phyloP scores from a whole-genome alignment of 345 rosid genomes.

The Angophora floribunda region DNA sequence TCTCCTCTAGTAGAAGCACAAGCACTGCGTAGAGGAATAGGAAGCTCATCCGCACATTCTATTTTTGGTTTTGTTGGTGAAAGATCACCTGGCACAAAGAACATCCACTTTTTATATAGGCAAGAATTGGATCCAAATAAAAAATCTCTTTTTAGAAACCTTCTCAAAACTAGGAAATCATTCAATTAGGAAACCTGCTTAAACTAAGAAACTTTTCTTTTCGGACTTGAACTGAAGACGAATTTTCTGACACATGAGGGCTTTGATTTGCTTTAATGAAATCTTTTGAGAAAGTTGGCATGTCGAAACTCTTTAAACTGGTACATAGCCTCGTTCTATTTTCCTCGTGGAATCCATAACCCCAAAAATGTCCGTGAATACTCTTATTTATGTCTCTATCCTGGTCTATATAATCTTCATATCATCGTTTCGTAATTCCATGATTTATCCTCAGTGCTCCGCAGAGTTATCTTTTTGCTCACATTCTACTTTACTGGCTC shows the following conservation, averaged over 20 bases:
- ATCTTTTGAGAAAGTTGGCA: too few relatives aligned
- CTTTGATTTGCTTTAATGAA: too few relatives aligned
- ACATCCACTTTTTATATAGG: too few relatives aligned
- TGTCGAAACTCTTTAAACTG: too few relatives aligned
- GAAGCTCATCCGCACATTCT: conserved; percentile 39
- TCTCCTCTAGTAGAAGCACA: conserved; percentile 64
- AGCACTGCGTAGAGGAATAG: conserved; percentile 50
- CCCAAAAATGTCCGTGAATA: neutral
- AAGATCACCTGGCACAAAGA: conserved; percentile 45
- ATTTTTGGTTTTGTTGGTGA: conserved; percentile 4
- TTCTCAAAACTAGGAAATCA: too few relatives aligned
- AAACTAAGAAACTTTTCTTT: too few relatives aligned
- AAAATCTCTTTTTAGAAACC: too few relatives aligned
- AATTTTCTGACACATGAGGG: too few relatives aligned
- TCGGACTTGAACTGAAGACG: too few relatives aligned
- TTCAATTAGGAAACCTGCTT: too few relatives aligned
- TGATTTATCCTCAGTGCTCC: neutral
- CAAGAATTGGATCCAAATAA: too few relatives aligned
- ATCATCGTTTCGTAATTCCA: neutral
- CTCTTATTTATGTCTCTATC: neutral
- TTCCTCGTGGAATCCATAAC: neutral
- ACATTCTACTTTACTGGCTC: conserved; percentile 88
- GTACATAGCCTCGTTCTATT: too few relatives aligned
- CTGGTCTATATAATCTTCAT: neutral
- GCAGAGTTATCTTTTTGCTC: neutral